Evolutionary conservation across 305 asterid species (phyloP).

Genomic region (Solanum hybrid): DNA sequence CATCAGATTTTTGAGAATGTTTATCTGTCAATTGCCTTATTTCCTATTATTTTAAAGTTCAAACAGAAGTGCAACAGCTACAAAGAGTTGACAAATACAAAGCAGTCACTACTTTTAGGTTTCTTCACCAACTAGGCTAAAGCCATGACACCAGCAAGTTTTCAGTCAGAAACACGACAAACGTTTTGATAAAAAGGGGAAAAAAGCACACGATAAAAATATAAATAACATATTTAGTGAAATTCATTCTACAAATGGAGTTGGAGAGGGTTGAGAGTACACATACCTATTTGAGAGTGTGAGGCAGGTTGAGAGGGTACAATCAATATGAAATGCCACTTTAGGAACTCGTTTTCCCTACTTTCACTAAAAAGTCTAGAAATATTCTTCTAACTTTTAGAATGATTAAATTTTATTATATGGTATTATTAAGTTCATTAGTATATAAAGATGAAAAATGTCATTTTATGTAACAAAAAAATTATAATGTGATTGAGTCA

Average conservation of each 20-base stretch:
- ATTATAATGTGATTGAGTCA: neutral
- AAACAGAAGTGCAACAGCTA: neutral
- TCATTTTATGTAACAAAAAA: neutral
- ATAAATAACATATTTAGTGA: neutral
- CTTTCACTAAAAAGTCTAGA: neutral
- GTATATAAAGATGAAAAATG: neutral
- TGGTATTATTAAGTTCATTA: neutral
- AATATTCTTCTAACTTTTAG: neutral
- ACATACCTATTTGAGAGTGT: neutral
- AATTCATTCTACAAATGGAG: neutral
- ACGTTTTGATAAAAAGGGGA: neutral
- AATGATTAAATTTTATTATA: neutral
- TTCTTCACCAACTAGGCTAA: neutral
- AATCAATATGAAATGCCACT: no score
- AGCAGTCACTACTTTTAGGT: neutral
- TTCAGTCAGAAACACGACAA: neutral
- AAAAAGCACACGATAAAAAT: neutral
- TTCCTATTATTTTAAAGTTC: neutral
- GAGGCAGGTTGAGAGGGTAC: no score
- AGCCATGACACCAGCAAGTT: neutral
- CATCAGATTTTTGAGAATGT: neutral
- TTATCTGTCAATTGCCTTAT: neutral
- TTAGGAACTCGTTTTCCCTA: no score
- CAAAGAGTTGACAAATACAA: neutral
- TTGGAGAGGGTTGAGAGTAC: neutral